phyloP scores from a whole-genome alignment of 2,329 filamentous ascomycete genomes.

The Trichoderma afroharzianum region DNA sequence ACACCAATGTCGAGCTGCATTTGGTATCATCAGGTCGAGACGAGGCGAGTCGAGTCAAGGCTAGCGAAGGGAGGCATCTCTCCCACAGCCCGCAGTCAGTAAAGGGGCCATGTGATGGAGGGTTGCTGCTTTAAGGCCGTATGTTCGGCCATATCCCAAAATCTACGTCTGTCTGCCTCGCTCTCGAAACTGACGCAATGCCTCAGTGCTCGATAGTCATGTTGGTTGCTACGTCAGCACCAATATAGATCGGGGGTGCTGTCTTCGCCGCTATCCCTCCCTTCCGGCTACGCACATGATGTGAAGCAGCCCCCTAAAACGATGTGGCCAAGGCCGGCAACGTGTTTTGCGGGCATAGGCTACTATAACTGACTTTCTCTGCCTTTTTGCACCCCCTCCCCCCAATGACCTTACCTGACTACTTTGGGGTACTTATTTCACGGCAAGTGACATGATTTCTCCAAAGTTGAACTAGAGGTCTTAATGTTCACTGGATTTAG shows the following conservation, averaged over 20 bases:
- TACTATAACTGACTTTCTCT: not conserved
- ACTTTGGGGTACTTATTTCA: not conserved
- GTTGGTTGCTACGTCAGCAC: not conserved
- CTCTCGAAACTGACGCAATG: not conserved
- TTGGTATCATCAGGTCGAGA: not conserved
- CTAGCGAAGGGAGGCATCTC: not conserved
- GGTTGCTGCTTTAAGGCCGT: not conserved
- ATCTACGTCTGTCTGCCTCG: not conserved
- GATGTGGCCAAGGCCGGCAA: not conserved
- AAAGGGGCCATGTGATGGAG: not conserved
- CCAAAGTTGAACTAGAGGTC: not conserved
- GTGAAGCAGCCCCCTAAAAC: not conserved
- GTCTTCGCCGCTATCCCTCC: not conserved
- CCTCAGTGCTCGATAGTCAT: not conserved
- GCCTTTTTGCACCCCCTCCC: not conserved
- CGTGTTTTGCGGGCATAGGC: not conserved
- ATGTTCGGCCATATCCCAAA: not conserved
- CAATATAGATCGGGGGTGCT: not conserved
- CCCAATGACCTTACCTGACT: not conserved
- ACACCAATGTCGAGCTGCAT: not conserved
- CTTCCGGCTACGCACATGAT: constrained; percentile 9
- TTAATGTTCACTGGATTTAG: no score
- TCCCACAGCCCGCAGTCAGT: not conserved
- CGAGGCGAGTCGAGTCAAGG: not conserved
- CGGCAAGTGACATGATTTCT: not conserved